Evolutionary conservation across 2,329 filamentous ascomycete species (phyloP).

Genomic region (Xenoacremonium recifei): DNA sequence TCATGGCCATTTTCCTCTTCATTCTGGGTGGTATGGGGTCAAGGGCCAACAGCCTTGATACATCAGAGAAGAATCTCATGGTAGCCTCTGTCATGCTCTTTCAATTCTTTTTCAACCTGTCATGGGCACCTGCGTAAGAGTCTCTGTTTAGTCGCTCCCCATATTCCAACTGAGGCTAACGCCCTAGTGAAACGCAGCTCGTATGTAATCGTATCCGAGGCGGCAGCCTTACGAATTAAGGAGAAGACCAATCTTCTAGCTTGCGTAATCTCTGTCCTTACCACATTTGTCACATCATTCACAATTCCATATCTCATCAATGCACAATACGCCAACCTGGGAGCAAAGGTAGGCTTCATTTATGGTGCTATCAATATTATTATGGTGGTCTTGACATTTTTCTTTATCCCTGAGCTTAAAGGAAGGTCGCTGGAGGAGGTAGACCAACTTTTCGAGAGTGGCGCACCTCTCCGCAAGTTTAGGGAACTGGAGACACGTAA

Average conservation of each 20-base stretch:
- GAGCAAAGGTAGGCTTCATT: constrained; percentile 36
- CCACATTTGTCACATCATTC: constrained; percentile 33
- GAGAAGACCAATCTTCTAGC: constrained; percentile 31
- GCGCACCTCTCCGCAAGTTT: constrained; percentile 3
- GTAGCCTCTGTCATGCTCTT: constrained; percentile 29
- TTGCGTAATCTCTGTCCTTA: constrained; percentile 26
- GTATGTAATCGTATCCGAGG: constrained; percentile 26
- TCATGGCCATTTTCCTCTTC: constrained; percentile 24
- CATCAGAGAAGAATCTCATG: background rate
- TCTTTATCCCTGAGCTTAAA: constrained; percentile 3
- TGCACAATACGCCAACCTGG: constrained; percentile 32
- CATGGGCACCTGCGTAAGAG: constrained; percentile 20
- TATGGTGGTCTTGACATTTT: constrained; percentile 28
- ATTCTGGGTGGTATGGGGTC: constrained; percentile 20
- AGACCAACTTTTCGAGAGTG: constrained; percentile 5
- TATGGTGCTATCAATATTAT: constrained; percentile 27
- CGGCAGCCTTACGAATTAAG: constrained; percentile 22
- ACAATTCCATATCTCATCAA: constrained; percentile 37
- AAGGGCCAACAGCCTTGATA: constrained; percentile 1
- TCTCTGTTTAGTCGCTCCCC: background rate
- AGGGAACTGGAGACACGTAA: too few relatives aligned
- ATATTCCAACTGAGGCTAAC: background rate
- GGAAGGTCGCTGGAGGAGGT: constrained; percentile 1
- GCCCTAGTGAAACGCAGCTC: too few relatives aligned
- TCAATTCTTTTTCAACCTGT: constrained; percentile 21